These are phyloP conservation scores for Pinus tabuliformis DNA, from an alignment of 75 land plant species.

Conservation along the genomic window DNA sequence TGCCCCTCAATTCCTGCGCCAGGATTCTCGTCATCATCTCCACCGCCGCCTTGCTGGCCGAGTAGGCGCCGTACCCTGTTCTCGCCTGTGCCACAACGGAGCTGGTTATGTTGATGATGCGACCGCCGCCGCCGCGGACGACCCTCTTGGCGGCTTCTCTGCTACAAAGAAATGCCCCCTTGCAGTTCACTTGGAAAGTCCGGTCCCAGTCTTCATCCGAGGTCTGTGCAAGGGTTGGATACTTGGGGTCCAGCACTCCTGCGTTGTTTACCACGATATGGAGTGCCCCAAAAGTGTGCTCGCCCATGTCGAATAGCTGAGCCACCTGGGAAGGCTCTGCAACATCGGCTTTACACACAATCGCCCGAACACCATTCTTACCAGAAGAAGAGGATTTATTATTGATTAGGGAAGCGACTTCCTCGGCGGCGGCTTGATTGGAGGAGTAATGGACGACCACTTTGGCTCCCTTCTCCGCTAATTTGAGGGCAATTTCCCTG, in stretches of 20 bases:
- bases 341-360: constrained; percentile 21
- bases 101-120: constrained; percentile 36
- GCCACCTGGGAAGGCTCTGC: constrained; percentile 24
- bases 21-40: constrained; percentile 44
- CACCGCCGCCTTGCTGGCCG: constrained; percentile 47
- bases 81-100: constrained; percentile 5
- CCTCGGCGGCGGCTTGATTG: constrained; percentile 40
- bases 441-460: constrained; percentile 38
- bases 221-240: constrained; percentile 21
- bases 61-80: constrained; percentile 31
- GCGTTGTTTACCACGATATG: constrained; percentile 39
- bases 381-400: constrained; percentile 6
- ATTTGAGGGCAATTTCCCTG: constrained; percentile 20
- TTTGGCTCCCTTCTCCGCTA: constrained; percentile 45
- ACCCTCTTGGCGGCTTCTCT: constrained; percentile 44
- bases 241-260: constrained; percentile 13
- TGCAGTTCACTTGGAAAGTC: constrained; percentile 22
- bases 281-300: neutral
- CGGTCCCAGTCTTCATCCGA: constrained; percentile 21
- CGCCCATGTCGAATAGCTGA: constrained; percentile 34
- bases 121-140: constrained; percentile 23
- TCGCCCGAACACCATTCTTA: neutral
- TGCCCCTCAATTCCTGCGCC: constrained; percentile 48
- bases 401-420: constrained; percentile 31
- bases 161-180: constrained; percentile 36